phyloP scores from a whole-genome alignment of 2,329 filamentous ascomycete species.

The Raffaelea ambrosiae region DNA sequence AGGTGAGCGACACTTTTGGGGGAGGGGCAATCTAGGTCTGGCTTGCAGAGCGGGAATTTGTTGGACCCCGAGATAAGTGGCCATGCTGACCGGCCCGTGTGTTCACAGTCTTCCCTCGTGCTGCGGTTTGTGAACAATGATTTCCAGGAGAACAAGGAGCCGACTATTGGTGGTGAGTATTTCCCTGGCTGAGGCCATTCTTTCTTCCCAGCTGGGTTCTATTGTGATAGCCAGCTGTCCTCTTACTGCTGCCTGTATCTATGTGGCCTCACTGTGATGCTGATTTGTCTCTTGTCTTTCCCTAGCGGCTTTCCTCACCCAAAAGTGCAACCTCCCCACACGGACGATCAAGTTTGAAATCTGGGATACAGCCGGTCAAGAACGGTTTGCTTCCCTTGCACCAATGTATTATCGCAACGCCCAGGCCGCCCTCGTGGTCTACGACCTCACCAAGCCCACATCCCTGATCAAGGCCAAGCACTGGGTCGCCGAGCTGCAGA shows the following conservation, averaged over 20 bases:
- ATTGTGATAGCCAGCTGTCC: too few relatives aligned
- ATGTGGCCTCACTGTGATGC: not conserved
- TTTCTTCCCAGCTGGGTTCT: too few relatives aligned
- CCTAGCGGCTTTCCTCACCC: conserved; percentile 89
- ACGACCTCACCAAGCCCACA: conserved; percentile 94
- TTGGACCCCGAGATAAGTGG: too few relatives aligned
- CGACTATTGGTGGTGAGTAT: conserved; percentile 84
- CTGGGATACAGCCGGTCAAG: conserved; percentile 97
- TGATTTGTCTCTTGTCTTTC: not conserved
- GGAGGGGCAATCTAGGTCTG: too few relatives aligned
- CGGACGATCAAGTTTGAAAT: conserved; percentile 92
- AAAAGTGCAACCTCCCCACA: conserved; percentile 94
- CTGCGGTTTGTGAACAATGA: conserved; percentile 99
- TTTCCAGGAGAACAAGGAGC: conserved; percentile 99
- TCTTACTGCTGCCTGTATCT: too few relatives aligned
- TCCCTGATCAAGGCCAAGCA: conserved; percentile 96
- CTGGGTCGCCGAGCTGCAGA: conserved; percentile 96
- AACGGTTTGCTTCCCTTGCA: conserved; percentile 91
- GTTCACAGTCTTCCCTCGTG: conserved; percentile 80
- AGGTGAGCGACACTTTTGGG: conserved; percentile 48
- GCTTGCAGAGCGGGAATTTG: too few relatives aligned
- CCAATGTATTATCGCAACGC: conserved; percentile 99
- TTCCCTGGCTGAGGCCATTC: too few relatives aligned
- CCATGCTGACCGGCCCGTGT: too few relatives aligned
- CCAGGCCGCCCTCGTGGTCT: conserved; percentile 93